Conservation (phyloP, 1,139 yeast genomes). For the Candida sp. region DNA sequence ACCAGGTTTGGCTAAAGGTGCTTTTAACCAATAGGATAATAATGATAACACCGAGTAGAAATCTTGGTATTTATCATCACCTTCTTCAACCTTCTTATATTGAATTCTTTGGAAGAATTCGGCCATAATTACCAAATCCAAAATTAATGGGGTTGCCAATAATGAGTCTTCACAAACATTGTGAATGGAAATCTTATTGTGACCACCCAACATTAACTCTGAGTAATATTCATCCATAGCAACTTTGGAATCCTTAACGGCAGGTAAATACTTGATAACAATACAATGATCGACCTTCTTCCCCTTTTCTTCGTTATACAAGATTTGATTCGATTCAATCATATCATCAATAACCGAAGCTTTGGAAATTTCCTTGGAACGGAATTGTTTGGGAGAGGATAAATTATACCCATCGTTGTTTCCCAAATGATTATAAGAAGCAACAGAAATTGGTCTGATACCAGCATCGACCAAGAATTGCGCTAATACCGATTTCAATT, state of each 20-base stretch:
- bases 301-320: conserved; percentile 81
- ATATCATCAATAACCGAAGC: conserved; percentile 93
- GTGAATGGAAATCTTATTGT: conserved; percentile 89
- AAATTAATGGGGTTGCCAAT: conserved; percentile 91
- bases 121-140: conserved; percentile 85
- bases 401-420: conserved; percentile 94
- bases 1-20: conserved; percentile 91
- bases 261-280: conserved; percentile 90
- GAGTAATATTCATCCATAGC: conserved; percentile 99
- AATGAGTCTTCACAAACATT: conserved; percentile 96
- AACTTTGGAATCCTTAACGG: conserved; percentile 95
- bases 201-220: conserved; percentile 97
- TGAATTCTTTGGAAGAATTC: conserved; percentile 87
- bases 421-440: conserved; percentile 95
- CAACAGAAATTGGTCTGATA: conserved; percentile 90
- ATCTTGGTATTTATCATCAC: conserved; percentile 49
- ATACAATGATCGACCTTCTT: conserved; percentile 88
- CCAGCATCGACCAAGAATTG: conserved; percentile 98
- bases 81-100: conserved; percentile 53
- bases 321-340: conserved; percentile 81
- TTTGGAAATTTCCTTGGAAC: conserved; percentile 93
- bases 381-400: conserved; percentile 89
- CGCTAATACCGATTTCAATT: conserved; percentile 90
- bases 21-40: conserved; percentile 94
- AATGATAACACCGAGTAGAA: conserved; percentile 86